Base-by-base conservation (phyloP, 2,329 filamentous ascomycete genomes). In the Dryadomyces quercus-mongolicae region DNA sequence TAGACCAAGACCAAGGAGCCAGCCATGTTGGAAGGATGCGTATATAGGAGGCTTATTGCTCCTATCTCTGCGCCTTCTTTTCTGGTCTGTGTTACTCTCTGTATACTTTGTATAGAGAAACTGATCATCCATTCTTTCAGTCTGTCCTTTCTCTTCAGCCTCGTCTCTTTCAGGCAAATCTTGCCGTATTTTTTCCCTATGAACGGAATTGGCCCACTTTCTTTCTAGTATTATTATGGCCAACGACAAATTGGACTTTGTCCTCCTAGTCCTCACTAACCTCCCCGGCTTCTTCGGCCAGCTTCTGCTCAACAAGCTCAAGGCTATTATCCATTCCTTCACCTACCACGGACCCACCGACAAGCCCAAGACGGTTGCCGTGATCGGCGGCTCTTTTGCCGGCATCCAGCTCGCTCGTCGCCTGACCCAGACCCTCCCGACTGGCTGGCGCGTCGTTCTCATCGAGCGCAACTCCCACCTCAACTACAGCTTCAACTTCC, bases 391-490 rank as follows among this genome's bases (percentile, higher is more conserved):
- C 50, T 81, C 77, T 0, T 82, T 81, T 60, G 77, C 76, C 0
- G 80, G 80, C 2, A 72, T 73, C 56, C 69, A 74, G 47, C 70
- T 72, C 6, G 73, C 73, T 0, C 68, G 69, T n/a, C 65, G 70
- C 10, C 70, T 83, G 5, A 68, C 73, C n/a, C 65, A 69, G 21
- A 67, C 70, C 5, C 63, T 83, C 0, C 74, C 78, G 0, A 68
- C 71, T 0, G 65, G 72, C 38, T 80, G 74, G 62, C 70, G 71
- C 4, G 72, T 82, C 4, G 66, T 83, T 0, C 66, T 84, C 3
- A 62, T 84, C 31, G 81, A 85, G 63, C 76, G 74, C 48, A 79
- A 80, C 61, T 74, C 71, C 3, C 80, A 83, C 63, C 80, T 83
- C 63, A 75, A 83, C 58, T 81, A 78, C 60, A 76, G 77, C 0